Base-by-base conservation (phyloP, 2,329 filamentous ascomycete genomes). In the Hortaea werneckii region DNA sequence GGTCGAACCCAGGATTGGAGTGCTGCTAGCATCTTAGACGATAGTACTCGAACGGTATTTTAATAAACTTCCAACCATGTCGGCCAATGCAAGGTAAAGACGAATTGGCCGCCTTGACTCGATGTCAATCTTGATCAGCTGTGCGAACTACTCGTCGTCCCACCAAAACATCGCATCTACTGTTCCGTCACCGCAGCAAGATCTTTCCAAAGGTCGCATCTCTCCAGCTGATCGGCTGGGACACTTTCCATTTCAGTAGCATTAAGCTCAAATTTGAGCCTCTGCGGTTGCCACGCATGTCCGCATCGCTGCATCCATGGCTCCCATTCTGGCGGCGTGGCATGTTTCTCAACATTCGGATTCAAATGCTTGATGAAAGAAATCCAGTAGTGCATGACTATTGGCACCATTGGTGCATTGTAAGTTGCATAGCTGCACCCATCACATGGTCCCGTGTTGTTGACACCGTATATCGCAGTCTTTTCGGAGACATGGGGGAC, bases 331-430 rank as follows among this genome's bases (percentile, higher is more conserved):
- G 63, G 63, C 9, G 62, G 62, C 1, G 13, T 37, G 0, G 37
- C 20, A 32, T 50, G 49, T n/a, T 60, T 59, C 44, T 62, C 55
- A 5, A 56, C 63, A 47, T 72, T 73, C 6, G 65, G 69, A 50
- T 65, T 56, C 37, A 65, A 61, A 12, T 53, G 58, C 13, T 60
- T 53, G 38, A 67, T 63, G 49, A 74, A 73, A n/a, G 64, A 68
- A 8, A 70, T 65, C 59, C 62, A 72, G 49, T 72, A 73, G 10
- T 64, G 47, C 64, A 66, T 67, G 26, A 63, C 48, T 1, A 66
- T 46, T 1, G 60, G 60, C 1, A 67, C 58, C 12, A 65, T 58
- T 1, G 47, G 48, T 1, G 51, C 47, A 45, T 67, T 67, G 32
- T 59, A 60, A 10, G 55, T 61, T 28, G 39, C 37, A 45, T 55